Conservation (phyloP, 148 eudicot genomes). For the Rhododendron mucronatum region DNA sequence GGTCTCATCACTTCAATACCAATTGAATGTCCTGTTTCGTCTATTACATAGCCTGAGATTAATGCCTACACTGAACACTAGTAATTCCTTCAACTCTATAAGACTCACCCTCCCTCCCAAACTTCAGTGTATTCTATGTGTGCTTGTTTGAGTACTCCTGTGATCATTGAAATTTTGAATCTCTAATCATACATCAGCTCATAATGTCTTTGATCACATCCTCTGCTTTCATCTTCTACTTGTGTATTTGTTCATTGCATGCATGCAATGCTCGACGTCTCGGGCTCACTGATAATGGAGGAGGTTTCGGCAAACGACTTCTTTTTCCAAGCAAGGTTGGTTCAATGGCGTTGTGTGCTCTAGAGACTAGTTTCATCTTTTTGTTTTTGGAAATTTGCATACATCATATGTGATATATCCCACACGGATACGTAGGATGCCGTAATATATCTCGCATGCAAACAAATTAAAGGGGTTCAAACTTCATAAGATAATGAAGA, state of each 20-base stretch:
- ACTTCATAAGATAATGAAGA: no score
- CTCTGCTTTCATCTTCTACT: slow-evolving; percentile 1
- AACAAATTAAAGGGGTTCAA: no score
- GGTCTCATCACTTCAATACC: not conserved
- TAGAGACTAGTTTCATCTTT: not conserved
- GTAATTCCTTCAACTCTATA: not conserved
- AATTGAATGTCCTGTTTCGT: not conserved
- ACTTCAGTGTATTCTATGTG: not conserved
- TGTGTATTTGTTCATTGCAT: slow-evolving; percentile 6
- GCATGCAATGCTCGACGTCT: slow-evolving; percentile 12
- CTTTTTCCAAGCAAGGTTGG: not conserved
- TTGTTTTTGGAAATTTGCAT: no score
- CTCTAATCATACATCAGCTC: not conserved
- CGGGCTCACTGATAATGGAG: not conserved
- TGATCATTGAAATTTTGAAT: not conserved
- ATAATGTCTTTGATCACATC: not conserved
- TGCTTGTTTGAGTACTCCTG: not conserved
- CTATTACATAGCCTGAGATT: not conserved
- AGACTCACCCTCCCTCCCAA: not conserved
- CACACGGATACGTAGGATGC: not conserved
- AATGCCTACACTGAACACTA: not conserved
- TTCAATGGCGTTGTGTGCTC: not conserved
- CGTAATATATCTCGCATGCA: not conserved
- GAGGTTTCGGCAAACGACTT: not conserved
- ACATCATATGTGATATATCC: not conserved